Conservation (phyloP, 768 basidiomycete species). For the Boletus pseudopeckii region DNA sequence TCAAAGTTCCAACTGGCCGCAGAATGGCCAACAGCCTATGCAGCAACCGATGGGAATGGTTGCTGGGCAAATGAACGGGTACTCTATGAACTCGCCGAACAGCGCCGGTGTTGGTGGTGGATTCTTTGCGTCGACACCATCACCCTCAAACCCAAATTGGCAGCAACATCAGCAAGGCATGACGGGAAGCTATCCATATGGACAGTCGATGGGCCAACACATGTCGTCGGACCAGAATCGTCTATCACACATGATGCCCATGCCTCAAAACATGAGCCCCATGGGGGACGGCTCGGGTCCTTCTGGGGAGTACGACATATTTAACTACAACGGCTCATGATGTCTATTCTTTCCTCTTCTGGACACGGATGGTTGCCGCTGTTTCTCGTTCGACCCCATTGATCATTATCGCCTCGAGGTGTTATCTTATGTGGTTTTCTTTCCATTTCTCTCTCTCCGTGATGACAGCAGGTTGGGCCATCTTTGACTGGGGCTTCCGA, state of each 20-base stretch:
- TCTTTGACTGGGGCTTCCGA: not conserved
- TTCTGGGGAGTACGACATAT: conserved; percentile 51
- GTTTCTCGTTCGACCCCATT: conserved; percentile 16
- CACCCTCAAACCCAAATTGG: conserved; percentile 28
- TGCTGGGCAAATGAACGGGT: conserved; percentile 35
- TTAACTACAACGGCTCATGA: conserved; percentile 53
- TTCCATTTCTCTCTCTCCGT: conserved; percentile 3
- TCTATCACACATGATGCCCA: conserved; percentile 50
- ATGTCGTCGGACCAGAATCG: conserved; percentile 31
- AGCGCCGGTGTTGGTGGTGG: conserved; percentile 25
- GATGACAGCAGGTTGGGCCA: conserved; percentile 4
- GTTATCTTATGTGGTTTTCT: conserved; percentile 19
- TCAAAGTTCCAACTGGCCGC: conserved; percentile 43
- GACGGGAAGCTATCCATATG: conserved; percentile 29
- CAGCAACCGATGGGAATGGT: conserved; percentile 36
- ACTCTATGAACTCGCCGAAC: conserved; percentile 37
- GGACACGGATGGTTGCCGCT: conserved; percentile 19
- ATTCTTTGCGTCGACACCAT: conserved; percentile 25
- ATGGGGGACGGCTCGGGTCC: conserved; percentile 39
- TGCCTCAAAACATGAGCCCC: conserved; percentile 42
- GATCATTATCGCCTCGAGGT: conserved; percentile 28
- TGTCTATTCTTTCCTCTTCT: conserved; percentile 10
- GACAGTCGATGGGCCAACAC: conserved; percentile 25
- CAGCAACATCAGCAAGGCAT: conserved; percentile 28
- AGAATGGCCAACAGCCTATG: conserved; percentile 56